Evolutionary conservation across 2,329 filamentous ascomycete genomes (phyloP).

Genomic region (Sporothrix protearum): DNA sequence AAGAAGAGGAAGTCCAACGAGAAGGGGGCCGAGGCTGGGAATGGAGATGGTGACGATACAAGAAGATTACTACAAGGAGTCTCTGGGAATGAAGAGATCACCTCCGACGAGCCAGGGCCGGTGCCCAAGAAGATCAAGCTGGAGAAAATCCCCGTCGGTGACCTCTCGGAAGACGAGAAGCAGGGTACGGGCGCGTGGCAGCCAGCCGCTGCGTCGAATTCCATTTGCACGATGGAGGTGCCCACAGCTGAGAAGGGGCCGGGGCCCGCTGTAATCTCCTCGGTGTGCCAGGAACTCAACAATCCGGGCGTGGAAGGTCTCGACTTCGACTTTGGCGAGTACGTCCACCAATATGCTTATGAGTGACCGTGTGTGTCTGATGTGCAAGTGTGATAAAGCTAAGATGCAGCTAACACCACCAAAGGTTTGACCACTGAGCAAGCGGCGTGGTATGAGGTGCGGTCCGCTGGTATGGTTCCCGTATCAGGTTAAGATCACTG

Average conservation of each 20-base stretch:
- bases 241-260: too few species aligned
- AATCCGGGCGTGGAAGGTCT: neutral
- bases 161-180: neutral
- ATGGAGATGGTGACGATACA: neutral
- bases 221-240: neutral
- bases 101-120: neutral
- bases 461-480: neutral
- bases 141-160: neutral
- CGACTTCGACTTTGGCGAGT: neutral
- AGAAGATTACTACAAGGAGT: neutral
- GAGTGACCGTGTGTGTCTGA: neutral
- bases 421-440: neutral
- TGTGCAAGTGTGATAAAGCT: neutral
- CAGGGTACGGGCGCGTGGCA: neutral
- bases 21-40: neutral
- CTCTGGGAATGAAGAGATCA: neutral
- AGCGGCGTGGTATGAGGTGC: neutral
- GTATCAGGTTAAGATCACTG: neutral
- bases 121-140: neutral
- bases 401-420: neutral
- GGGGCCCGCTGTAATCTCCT: neutral
- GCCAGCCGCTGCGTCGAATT: neutral
- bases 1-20: conserved; percentile 7
- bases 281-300: neutral
- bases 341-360: neutral